These are phyloP conservation scores for Eucalyptus caleyi DNA, from an alignment of 345 rosid genomes.

Conservation along the genomic window DNA sequence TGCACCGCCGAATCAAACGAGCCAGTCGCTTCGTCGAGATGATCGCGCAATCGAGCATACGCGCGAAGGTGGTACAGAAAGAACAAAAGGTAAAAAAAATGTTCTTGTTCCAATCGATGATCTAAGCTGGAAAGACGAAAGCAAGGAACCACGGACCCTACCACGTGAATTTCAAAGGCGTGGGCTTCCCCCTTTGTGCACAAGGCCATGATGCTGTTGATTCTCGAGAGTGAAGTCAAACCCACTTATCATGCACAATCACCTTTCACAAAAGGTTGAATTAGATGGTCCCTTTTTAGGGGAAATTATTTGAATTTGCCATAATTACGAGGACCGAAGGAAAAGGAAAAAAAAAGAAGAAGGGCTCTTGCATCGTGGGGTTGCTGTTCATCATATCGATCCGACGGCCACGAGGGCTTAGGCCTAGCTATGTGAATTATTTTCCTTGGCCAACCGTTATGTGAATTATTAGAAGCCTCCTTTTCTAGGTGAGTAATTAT, in stretches of 20 bases:
- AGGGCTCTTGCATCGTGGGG: background rate
- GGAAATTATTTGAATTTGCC: background rate
- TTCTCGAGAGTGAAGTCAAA: conserved; percentile 6
- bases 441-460: background rate
- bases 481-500: background rate
- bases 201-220: background rate
- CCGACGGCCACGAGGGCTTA: background rate
- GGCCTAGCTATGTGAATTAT: background rate
- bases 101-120: background rate
- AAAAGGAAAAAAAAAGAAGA: accelerated
- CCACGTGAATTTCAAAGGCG: conserved; percentile 6
- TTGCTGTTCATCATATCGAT: background rate
- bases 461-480: background rate
- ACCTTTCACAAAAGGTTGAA: background rate
- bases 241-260: background rate
- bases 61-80: background rate
- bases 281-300: background rate
- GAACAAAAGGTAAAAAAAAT: background rate
- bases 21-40: background rate
- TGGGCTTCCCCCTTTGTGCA: background rate
- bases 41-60: background rate
- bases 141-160: background rate
- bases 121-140: background rate
- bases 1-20: background rate
- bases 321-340: background rate